phyloP scores from a whole-genome alignment of 2,329 filamentous ascomycete genomes.

The Hirsutella rhossiliensis region DNA sequence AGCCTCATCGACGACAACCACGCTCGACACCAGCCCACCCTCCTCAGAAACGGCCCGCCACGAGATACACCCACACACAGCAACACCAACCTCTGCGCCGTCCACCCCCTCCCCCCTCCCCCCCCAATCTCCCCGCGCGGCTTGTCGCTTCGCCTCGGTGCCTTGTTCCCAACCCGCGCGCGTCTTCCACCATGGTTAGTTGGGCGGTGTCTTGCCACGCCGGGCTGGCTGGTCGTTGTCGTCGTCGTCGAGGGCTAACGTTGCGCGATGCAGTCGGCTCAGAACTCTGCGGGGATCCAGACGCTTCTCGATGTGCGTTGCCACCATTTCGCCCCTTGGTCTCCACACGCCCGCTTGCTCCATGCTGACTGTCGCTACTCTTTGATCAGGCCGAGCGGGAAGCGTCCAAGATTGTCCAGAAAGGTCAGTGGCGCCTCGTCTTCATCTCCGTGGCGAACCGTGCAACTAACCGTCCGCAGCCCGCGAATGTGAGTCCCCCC shows the following conservation, averaged over 20 bases:
- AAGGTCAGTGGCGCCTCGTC: slow-evolving; percentile 38
- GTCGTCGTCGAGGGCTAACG: not conserved
- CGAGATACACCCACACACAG: too few relatives aligned
- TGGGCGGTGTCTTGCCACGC: too few relatives aligned
- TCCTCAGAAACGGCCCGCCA: too few relatives aligned
- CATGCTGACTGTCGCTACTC: slow-evolving; percentile 1
- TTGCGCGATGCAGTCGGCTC: slow-evolving; percentile 65
- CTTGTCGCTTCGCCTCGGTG: too few relatives aligned
- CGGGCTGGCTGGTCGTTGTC: too few relatives aligned
- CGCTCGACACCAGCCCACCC: too few relatives aligned
- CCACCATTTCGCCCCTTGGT: not conserved
- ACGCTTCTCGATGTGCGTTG: slow-evolving; percentile 87
- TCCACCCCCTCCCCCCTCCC: too few relatives aligned
- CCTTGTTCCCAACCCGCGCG: too few relatives aligned
- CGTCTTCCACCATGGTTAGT: too few relatives aligned
- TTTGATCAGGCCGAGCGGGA: slow-evolving; percentile 78
- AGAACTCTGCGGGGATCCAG: slow-evolving; percentile 97
- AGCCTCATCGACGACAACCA: too few relatives aligned
- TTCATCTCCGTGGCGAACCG: slow-evolving; percentile 21
- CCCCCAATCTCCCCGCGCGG: too few relatives aligned
- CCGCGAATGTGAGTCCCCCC: slow-evolving; percentile 63
- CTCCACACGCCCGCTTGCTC: not conserved
- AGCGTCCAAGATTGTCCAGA: slow-evolving; percentile 97
- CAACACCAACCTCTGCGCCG: too few relatives aligned
- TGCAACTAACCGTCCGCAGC: slow-evolving; percentile 34